phyloP scores from a whole-genome alignment of 805 yeast species.

The Nakazawaea wyomingensis region DNA sequence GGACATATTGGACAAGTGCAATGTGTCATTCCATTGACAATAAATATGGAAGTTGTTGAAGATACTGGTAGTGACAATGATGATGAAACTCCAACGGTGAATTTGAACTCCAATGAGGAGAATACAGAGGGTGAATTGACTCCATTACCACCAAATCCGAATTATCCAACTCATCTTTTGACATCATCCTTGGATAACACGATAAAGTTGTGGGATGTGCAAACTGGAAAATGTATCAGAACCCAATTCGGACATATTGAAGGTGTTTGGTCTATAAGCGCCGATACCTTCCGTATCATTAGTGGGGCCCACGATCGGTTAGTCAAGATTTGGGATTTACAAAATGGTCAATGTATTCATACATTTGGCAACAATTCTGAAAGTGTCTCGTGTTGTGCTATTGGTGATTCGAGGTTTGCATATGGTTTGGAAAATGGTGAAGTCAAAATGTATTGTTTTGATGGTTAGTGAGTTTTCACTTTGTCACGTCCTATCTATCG shows the following conservation, averaged over 20 bases:
- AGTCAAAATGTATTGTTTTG: slow-evolving; percentile 82
- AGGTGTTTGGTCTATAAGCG: slow-evolving; percentile 96
- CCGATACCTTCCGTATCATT: slow-evolving; percentile 90
- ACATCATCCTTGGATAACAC: slow-evolving; percentile 91
- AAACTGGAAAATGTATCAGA: slow-evolving; percentile 80
- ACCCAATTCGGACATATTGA: slow-evolving; percentile 98
- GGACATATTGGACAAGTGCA: slow-evolving; percentile 96
- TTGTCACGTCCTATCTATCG: too few relatives aligned
- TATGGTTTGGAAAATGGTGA: slow-evolving; percentile 88
- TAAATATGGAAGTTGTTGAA: slow-evolving; percentile 54
- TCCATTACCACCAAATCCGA: slow-evolving; percentile 17
- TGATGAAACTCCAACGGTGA: slow-evolving; percentile 15
- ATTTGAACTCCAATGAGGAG: slow-evolving; percentile 4
- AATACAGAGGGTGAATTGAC: slow-evolving; percentile 9
- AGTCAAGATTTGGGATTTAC: slow-evolving; percentile 93
- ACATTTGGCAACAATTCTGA: slow-evolving; percentile 73
- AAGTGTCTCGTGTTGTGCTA: slow-evolving; percentile 66
- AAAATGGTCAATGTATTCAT: slow-evolving; percentile 89
- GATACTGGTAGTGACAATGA: slow-evolving; percentile 41
- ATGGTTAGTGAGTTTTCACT: slow-evolving; percentile 24
- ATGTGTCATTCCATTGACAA: slow-evolving; percentile 79
- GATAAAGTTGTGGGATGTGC: slow-evolving; percentile 86
- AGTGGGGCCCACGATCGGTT: slow-evolving; percentile 92
- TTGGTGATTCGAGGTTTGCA: slow-evolving; percentile 85
- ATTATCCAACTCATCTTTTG: slow-evolving; percentile 75